Conservation (phyloP, 2,329 filamentous ascomycete species). For the Penicillium sp. region DNA sequence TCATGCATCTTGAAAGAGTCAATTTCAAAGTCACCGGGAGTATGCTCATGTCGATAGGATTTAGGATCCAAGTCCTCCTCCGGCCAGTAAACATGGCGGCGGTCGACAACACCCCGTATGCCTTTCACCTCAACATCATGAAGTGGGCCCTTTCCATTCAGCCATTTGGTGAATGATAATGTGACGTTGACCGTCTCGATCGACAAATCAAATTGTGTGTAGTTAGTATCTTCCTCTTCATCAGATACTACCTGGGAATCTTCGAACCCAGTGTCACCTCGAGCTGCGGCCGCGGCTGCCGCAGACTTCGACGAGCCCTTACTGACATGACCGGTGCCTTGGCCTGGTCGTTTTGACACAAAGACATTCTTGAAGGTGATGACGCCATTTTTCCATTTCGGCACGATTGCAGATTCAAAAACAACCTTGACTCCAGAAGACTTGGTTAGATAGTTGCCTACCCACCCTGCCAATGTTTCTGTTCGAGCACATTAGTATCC, state of each 20-base stretch:
- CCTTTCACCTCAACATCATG: constrained; percentile 93
- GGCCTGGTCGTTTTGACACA: constrained; percentile 84
- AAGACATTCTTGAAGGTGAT: constrained; percentile 97
- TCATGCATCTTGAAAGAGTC: constrained; percentile 97
- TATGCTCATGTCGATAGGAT: constrained; percentile 81
- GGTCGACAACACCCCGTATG: constrained; percentile 85
- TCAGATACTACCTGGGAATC: constrained; percentile 28
- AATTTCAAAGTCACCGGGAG: constrained; percentile 92
- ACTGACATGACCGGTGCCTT: constrained; percentile 75
- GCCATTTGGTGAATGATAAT: constrained; percentile 97
- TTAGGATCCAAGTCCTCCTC: constrained; percentile 72
- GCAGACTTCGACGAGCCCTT: constrained; percentile 86
- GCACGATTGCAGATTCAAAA: constrained; percentile 96
- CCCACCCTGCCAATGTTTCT: constrained; percentile 90
- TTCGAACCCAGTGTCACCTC: constrained; percentile 45
- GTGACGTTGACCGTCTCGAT: constrained; percentile 96
- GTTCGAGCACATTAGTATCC: neutral
- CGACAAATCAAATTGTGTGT: constrained; percentile 94
- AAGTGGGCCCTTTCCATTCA: constrained; percentile 90
- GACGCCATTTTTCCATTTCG: constrained; percentile 90
- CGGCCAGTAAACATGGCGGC: constrained; percentile 75
- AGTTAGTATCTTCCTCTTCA: constrained; percentile 83
- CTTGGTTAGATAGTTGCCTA: constrained; percentile 92
- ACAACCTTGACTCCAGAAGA: constrained; percentile 91
- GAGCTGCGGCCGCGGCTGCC: constrained; percentile 71